These are phyloP conservation scores for Rutstroemia sp. DNA, from an alignment of 2,329 filamentous ascomycete genomes.

Conservation along the genomic window DNA sequence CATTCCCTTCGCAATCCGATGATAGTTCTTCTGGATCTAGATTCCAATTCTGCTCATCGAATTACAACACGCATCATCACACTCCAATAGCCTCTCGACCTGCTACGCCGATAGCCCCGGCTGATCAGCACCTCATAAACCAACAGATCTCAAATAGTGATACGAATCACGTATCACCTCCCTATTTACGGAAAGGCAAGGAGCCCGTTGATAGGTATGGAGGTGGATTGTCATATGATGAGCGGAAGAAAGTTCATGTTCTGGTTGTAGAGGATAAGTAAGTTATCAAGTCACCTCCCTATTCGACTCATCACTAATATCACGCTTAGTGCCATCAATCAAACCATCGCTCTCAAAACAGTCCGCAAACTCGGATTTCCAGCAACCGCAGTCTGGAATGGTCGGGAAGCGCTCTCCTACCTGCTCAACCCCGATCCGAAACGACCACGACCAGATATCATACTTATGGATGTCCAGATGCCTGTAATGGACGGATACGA, in stretches of 20 bases:
- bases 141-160: conserved; percentile 12
- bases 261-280: conserved; percentile 25
- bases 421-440: conserved; percentile 12
- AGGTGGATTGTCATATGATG: not conserved
- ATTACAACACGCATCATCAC: not conserved
- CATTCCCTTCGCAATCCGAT: not conserved
- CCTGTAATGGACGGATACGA: conserved; percentile 45
- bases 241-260: conserved; percentile 16
- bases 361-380: conserved; percentile 22
- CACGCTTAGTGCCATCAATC: conserved; percentile 19
- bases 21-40: not conserved
- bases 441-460: conserved; percentile 18
- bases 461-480: conserved; percentile 44
- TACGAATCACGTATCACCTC: conserved; percentile 2
- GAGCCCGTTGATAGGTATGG: too few relatives aligned
- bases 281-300: not conserved
- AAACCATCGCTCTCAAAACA: conserved; percentile 21
- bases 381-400: conserved; percentile 22
- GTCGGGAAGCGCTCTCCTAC: conserved; percentile 22
- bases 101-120: not conserved
- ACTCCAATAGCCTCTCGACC: not conserved
- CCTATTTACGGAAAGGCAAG: not conserved
- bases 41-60: too few relatives aligned
- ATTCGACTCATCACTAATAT: not conserved
- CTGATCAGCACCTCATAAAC: conserved; percentile 6